A percentile compares a stretch with the other conserved stretches of the same genome.
phyloP scores from a whole-genome alignment of 495 filamentous ascomycete genomes.

The Aspergillus conjunctus region DNA sequence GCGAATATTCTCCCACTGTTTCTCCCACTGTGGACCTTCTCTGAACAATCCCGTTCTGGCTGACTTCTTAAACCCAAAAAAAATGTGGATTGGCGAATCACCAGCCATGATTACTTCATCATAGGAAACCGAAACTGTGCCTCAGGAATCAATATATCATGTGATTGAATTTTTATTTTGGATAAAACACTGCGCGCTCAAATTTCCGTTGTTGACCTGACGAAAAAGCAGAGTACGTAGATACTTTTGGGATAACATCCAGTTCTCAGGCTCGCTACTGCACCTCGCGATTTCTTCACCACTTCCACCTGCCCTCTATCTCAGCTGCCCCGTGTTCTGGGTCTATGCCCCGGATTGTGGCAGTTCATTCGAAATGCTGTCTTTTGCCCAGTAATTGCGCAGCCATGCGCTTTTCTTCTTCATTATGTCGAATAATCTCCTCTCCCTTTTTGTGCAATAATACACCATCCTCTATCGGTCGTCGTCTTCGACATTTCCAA shows the following conservation, averaged over 20 bases:
- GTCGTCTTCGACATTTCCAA: constrained; percentile 19
- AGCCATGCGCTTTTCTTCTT: constrained; percentile 33
- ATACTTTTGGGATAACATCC: neutral
- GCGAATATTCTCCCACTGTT: too few species aligned
- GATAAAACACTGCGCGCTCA: too few species aligned
- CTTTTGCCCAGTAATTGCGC: constrained; percentile 23
- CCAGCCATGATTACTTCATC: neutral
- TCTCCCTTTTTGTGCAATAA: constrained; percentile 1
- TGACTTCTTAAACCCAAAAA: too few species aligned
- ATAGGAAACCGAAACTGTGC: neutral
- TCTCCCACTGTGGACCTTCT: too few species aligned
- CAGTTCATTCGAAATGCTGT: constrained; percentile 21
- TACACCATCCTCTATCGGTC: neutral
- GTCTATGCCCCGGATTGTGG: constrained; percentile 19
- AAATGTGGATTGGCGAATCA: too few species aligned
- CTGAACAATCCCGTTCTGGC: too few species aligned
- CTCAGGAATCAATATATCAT: neutral
- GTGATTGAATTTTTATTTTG: neutral
- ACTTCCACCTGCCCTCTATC: neutral
- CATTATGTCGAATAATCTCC: constrained; percentile 21
- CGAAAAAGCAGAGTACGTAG: neutral
- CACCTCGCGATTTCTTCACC: neutral
- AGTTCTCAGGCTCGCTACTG: too few species aligned
- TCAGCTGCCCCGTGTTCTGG: neutral
- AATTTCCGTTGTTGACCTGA: too few species aligned